These are phyloP conservation scores for Hansenula anomala DNA, from an alignment of 1,139 yeast genomes.

Conservation along the genomic window DNA sequence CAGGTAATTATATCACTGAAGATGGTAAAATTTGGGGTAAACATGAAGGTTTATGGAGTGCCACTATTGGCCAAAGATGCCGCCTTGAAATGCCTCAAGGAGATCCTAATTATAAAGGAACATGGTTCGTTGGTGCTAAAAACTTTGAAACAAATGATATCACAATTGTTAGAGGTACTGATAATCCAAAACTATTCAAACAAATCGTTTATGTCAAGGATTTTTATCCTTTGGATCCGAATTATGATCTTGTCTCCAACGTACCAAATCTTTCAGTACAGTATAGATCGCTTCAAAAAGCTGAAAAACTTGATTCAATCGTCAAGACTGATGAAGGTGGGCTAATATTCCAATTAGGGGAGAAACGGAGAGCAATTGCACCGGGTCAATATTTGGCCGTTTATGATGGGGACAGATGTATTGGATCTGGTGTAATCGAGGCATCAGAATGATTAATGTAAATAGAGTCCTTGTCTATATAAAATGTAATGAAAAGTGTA, in stretches of 20 bases:
- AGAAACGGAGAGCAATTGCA: constrained; percentile 68
- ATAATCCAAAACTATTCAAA: constrained; percentile 54
- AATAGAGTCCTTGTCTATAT: no score
- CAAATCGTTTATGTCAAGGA: constrained; percentile 34
- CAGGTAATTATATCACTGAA: constrained; percentile 66
- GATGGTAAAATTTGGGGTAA: constrained; percentile 70
- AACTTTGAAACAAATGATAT: constrained; percentile 59
- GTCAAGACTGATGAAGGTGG: constrained; percentile 14
- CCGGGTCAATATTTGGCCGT: constrained; percentile 85
- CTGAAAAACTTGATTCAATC: constrained; percentile 27
- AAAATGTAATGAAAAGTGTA: no score
- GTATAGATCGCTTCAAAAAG: constrained; percentile 65
- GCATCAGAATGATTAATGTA: no score
- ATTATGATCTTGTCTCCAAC: constrained; percentile 9
- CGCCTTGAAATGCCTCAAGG: constrained; percentile 87
- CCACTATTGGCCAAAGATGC: constrained; percentile 85
- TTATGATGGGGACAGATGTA: constrained; percentile 58
- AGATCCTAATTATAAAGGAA: constrained; percentile 65
- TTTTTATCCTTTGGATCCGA: constrained; percentile 14
- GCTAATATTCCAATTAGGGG: constrained; percentile 32
- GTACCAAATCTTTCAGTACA: constrained; percentile 41
- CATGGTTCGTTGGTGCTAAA: constrained; percentile 85
- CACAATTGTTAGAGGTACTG: constrained; percentile 71
- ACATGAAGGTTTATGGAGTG: constrained; percentile 89
- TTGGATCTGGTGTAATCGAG: constrained; percentile 73